phyloP scores from a whole-genome alignment of 805 yeast species.

The Barnettozyma siamensis region DNA sequence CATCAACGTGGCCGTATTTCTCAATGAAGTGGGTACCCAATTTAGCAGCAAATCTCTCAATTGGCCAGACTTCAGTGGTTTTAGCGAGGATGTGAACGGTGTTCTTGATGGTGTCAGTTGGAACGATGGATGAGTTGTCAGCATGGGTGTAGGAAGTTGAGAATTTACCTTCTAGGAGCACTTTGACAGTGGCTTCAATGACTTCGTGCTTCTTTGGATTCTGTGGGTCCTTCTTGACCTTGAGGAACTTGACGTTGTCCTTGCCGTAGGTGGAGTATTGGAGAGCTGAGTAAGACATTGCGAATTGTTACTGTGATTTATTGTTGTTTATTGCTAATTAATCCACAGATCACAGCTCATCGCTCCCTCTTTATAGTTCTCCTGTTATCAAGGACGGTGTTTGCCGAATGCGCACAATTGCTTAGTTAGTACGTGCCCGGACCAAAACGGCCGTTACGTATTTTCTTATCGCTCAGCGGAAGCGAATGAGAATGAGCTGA shows the following conservation, averaged over 20 bases:
- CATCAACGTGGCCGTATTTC: constrained; percentile 74
- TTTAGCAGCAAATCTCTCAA: constrained; percentile 83
- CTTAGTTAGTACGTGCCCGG: not conserved
- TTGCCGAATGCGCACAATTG: constrained; percentile 1
- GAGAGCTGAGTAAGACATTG: constrained; percentile 24
- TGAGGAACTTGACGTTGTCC: constrained; percentile 86
- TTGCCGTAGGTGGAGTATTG: constrained; percentile 75
- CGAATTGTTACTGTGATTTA: not conserved
- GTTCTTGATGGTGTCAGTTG: constrained; percentile 91
- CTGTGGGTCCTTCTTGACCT: constrained; percentile 72
- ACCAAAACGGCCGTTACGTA: not conserved
- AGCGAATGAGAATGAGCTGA: too few relatives aligned
- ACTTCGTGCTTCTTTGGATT: constrained; percentile 75
- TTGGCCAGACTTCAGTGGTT: constrained; percentile 80
- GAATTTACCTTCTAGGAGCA: constrained; percentile 70
- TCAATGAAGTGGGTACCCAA: constrained; percentile 74
- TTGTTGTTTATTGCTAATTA: not conserved
- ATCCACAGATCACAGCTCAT: not conserved
- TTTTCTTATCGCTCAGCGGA: not conserved
- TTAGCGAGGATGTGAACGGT: constrained; percentile 81
- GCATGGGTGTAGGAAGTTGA: constrained; percentile 82
- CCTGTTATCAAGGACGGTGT: not conserved
- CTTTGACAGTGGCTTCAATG: constrained; percentile 77
- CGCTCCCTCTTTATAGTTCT: not conserved
- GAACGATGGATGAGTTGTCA: constrained; percentile 83